Evolutionary conservation across 2,329 filamentous ascomycete species (phyloP).

Genomic region (Claviceps maximensis): DNA sequence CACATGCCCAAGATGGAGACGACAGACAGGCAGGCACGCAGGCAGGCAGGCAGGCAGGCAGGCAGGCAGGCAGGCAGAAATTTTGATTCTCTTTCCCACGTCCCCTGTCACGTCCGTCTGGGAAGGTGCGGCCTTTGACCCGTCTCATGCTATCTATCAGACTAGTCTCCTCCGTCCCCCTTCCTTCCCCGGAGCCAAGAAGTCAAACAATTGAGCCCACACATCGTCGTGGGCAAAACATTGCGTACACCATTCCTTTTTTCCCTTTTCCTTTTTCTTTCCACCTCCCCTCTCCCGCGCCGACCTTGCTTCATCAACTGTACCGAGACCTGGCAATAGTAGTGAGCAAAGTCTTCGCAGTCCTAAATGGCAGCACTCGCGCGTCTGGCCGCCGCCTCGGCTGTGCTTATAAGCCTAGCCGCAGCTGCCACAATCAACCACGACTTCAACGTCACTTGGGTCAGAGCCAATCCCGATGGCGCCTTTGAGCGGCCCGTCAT

Average conservation of each 20-base stretch:
- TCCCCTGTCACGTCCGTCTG: background rate
- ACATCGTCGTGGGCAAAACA: background rate
- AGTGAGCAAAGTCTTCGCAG: background rate
- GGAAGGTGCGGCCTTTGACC: background rate
- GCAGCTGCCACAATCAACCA: conserved; percentile 36
- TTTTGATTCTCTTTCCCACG: background rate
- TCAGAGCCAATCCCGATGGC: conserved; percentile 59
- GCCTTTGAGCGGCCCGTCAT: conserved; percentile 51
- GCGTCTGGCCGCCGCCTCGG: conserved; percentile 6
- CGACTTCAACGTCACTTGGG: conserved; percentile 60
- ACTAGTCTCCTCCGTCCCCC: too few relatives aligned
- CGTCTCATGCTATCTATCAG: too few relatives aligned
- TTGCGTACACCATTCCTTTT: background rate
- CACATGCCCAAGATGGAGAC: too few relatives aligned
- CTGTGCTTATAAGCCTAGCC: conserved; percentile 9
- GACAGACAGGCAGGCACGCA: too few relatives aligned
- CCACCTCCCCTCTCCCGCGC: background rate
- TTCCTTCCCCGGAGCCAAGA: background rate
- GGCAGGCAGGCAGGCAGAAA: too few relatives aligned
- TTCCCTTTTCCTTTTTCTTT: background rate
- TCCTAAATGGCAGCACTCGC: conserved; percentile 9
- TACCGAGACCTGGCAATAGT: background rate
- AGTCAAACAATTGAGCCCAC: background rate
- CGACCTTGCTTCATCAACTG: background rate
- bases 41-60: too few relatives aligned